Base-by-base conservation (phyloP, 441 rosid genomes). In the Pelargonium myrrhifolium region DNA sequence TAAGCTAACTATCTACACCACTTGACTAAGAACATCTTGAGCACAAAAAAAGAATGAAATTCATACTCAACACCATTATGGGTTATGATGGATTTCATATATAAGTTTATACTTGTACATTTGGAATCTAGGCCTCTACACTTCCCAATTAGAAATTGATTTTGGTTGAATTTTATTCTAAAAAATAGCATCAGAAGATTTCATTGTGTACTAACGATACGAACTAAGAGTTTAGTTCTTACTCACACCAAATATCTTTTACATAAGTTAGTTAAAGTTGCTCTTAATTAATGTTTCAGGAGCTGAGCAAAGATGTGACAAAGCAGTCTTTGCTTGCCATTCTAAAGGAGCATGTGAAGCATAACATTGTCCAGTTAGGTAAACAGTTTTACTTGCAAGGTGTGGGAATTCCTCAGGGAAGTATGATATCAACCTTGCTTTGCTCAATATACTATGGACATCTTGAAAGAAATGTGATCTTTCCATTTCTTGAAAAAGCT, bases 381-480 rank as follows among this genome's bases (percentile, higher is more conserved):
- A 78, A 75, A 64, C 77, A 65, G 35, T 86, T 87, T 74, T 87
- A 86, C 78, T 72, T 87, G 75, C 86, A 87, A 86, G 69, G 68
- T 20, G 67, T 76, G 49, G 99, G 98, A 65, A 89, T 89, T 80
- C 83, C 98, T 65, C 98, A 94, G 81, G 99, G 98, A 83, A 87
- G 96, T 72, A 79, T 80, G 66, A 55, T 94, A 60, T 92, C 97
- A 70, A 65, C 94, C 45, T 66, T 89, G 68, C 84, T 94, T 61
- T 92, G 96, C 77, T 94, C 92, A n/a, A 74, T 89, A 22, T 94
- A 94, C 82, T 89, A 77, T 45, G 99, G 96, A 55, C 85, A 89
- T 75, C 80, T 92, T 18, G 98, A 94, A 75, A 86, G 67, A 66
- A 89, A 84, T 76, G 80, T 85, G 76, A 72, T 92, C 64, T 81